Conservation (phyloP, 179 eudicot genomes). For the Carnegiea gigantea region DNA sequence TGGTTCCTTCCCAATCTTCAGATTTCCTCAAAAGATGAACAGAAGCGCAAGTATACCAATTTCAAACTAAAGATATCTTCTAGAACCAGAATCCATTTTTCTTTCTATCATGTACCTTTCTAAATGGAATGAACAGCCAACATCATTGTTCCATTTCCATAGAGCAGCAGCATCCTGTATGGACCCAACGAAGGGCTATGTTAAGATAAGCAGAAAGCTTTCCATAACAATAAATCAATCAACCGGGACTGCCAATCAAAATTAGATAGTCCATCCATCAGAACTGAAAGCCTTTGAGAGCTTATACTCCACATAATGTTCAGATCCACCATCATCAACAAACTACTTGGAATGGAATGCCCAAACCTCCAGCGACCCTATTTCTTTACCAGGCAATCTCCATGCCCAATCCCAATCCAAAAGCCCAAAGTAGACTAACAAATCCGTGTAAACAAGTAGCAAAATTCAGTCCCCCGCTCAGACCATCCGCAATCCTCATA, state of each 20-base stretch:
- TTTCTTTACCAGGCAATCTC: not conserved
- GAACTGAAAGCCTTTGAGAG: constrained; percentile 2
- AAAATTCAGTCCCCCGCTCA: not conserved
- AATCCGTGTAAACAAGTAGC: not conserved
- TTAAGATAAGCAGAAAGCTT: constrained; percentile 12
- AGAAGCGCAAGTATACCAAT: not conserved
- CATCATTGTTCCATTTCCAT: constrained; percentile 9
- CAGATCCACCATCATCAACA: not conserved
- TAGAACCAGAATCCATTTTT: not conserved
- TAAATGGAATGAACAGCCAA: constrained; percentile 6
- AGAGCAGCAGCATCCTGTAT: constrained; percentile 16
- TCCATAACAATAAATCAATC: constrained; percentile 19
- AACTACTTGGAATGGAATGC: not conserved
- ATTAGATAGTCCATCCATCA: not conserved
- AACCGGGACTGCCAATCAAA: constrained; percentile 3
- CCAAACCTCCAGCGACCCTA: not conserved
- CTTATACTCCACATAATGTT: not conserved
- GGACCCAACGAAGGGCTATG: constrained; percentile 3
- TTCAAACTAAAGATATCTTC: not conserved
- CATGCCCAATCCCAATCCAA: not conserved
- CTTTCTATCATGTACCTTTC: constrained; percentile 15
- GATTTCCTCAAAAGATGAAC: not conserved
- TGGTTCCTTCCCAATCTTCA: not conserved
- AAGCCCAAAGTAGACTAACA: not conserved
- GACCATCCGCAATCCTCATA: not conserved